phyloP scores from a whole-genome alignment of 1,284 basidiomycete genomes.

The Sparassis latifolia region DNA sequence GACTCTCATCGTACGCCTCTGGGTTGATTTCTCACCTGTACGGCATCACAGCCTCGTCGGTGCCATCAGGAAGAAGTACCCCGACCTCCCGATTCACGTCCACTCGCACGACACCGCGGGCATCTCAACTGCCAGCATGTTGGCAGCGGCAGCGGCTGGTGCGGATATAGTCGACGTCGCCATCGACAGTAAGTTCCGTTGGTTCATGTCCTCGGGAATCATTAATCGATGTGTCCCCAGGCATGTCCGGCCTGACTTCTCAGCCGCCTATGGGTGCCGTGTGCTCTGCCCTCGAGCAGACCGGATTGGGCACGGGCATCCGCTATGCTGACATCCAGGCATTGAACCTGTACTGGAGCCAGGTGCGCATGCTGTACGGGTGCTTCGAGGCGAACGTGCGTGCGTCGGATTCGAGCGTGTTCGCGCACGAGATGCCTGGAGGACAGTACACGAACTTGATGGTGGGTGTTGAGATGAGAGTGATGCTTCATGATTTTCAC shows the following conservation, averaged over 20 bases:
- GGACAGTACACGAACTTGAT: slow-evolving; percentile 95
- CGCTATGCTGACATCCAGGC: slow-evolving; percentile 97
- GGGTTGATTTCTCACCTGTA: neutral
- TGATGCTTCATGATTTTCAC: neutral
- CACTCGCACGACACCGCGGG: slow-evolving; percentile 99
- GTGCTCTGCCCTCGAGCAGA: slow-evolving; percentile 93
- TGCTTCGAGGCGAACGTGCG: slow-evolving; percentile 99
- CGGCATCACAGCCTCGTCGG: slow-evolving; percentile 67
- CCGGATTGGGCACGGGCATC: slow-evolving; percentile 91
- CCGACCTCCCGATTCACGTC: slow-evolving; percentile 97
- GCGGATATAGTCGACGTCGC: slow-evolving; percentile 98
- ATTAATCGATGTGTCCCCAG: slow-evolving; percentile 30
- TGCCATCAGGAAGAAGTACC: slow-evolving; percentile 92
- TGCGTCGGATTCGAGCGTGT: slow-evolving; percentile 94
- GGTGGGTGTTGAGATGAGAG: slow-evolving; percentile 38
- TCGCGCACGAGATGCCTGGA: slow-evolving; percentile 99
- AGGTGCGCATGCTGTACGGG: slow-evolving; percentile 91
- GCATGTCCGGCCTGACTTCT: slow-evolving; percentile 97
- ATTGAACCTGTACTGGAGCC: slow-evolving; percentile 97
- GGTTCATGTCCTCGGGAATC: neutral
- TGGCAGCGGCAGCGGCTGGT: slow-evolving; percentile 92
- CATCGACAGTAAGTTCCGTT: slow-evolving; percentile 75
- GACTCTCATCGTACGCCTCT: slow-evolving; percentile 16
- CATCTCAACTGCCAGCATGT: slow-evolving; percentile 95
- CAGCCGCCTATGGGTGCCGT: slow-evolving; percentile 99